Evolutionary conservation across 352 stramenopile genomes (phyloP).

Genomic region (Phytopythium cucurbitacearum): DNA sequence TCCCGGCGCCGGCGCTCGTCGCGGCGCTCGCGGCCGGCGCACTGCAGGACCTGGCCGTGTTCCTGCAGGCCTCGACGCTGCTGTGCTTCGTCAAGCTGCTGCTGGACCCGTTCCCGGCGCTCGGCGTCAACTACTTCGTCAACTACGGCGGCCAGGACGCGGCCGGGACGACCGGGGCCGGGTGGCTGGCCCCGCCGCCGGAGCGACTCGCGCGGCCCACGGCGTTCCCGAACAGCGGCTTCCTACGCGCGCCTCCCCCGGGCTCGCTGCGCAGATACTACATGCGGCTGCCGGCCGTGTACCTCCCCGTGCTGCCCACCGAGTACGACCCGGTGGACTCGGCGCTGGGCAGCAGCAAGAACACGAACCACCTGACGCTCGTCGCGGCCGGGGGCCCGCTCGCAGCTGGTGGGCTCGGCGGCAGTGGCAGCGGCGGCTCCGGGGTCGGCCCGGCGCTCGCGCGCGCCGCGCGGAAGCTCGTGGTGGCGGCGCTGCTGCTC

Average conservation of each 20-base stretch:
- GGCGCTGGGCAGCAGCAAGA: constrained; percentile 10
- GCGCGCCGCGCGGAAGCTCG: constrained; percentile 13
- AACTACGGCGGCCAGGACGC: too few species aligned
- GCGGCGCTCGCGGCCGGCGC: constrained; percentile 42
- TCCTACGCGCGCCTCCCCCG: constrained; percentile 15
- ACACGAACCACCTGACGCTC: constrained; percentile 46
- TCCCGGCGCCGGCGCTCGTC: constrained; percentile 33
- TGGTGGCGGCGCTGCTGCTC: constrained; percentile 40
- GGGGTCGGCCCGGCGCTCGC: constrained; percentile 11
- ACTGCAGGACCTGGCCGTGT: constrained; percentile 58
- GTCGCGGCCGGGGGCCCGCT: constrained; percentile 12
- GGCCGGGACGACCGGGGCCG: too few species aligned
- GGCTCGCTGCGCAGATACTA: constrained; percentile 10
- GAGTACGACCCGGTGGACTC: constrained; percentile 45
- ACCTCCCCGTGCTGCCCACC: constrained; percentile 52
- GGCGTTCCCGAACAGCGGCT: constrained; percentile 23
- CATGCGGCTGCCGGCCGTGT: constrained; percentile 41
- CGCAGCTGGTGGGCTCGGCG: constrained; percentile 6
- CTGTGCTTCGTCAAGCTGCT: constrained; percentile 69
- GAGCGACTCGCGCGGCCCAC: too few species aligned
- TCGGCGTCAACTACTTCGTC: too few species aligned
- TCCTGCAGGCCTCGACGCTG: constrained; percentile 54
- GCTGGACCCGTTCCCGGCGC: constrained; percentile 19
- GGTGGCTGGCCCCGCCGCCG: too few species aligned
- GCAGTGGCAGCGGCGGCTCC: constrained; percentile 6